Evolutionary conservation across 352 stramenopile genomes (phyloP).

Genomic region (Phytophthora kernoviae): DNA sequence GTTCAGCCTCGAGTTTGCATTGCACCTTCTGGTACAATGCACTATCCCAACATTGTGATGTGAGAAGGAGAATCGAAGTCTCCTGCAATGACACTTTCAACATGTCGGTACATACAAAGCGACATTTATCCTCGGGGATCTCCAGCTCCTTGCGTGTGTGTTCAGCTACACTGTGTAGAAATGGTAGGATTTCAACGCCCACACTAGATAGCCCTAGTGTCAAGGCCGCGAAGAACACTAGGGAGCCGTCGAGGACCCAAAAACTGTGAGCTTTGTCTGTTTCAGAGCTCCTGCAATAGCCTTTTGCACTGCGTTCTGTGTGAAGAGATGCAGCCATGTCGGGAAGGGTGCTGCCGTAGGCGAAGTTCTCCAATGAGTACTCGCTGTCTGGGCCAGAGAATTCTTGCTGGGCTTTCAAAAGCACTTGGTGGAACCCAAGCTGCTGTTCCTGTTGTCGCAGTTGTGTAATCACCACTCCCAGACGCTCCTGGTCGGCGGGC

Average conservation of each 20-base stretch:
- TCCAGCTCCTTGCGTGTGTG: slow-evolving; percentile 15
- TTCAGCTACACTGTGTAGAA: slow-evolving; percentile 37
- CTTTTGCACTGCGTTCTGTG: slow-evolving; percentile 10
- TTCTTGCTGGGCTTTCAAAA: slow-evolving; percentile 32
- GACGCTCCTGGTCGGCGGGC: slow-evolving; percentile 2
- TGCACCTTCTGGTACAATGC: slow-evolving; percentile 38
- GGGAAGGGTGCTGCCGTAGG: slow-evolving; percentile 60
- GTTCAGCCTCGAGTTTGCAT: slow-evolving; percentile 47
- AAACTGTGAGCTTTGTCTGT: slow-evolving; percentile 34
- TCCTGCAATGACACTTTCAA: slow-evolving; percentile 32
- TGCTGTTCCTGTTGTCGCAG: slow-evolving; percentile 39
- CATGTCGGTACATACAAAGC: slow-evolving; percentile 52
- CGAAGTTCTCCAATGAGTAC: slow-evolving; percentile 59
- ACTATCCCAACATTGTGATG: slow-evolving; percentile 67
- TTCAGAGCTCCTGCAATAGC: slow-evolving; percentile 6
- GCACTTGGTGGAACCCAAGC: slow-evolving; percentile 34
- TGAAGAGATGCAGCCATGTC: slow-evolving; percentile 49
- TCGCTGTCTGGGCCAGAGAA: slow-evolving; percentile 5
- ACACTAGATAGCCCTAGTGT: slow-evolving; percentile 27
- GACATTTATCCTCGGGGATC: slow-evolving; percentile 15
- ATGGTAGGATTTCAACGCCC: slow-evolving; percentile 62
- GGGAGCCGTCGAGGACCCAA: slow-evolving; percentile 62
- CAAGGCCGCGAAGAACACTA: slow-evolving; percentile 58
- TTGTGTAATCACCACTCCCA: slow-evolving; percentile 21
- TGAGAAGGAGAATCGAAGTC: slow-evolving; percentile 48